A percentile compares a stretch with the other conserved stretches of the same genome.
Evolutionary conservation across 257 asterid species (phyloP).

Genomic region (Sherardia arvensis): DNA sequence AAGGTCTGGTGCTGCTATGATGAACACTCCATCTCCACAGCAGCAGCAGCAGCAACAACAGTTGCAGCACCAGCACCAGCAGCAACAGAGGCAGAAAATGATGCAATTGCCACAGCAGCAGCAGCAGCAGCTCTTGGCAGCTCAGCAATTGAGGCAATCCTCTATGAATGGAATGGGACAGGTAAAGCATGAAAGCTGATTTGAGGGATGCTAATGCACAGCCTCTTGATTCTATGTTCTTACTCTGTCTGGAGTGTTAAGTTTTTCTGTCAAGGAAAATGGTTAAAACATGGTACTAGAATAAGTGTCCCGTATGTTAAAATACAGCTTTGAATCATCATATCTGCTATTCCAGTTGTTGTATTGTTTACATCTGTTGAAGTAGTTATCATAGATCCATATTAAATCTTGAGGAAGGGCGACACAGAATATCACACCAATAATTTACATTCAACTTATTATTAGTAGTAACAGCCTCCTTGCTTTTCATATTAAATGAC

Average conservation of each 20-base stretch:
- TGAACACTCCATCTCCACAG: conserved; percentile 98
- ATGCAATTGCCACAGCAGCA: conserved; percentile 70
- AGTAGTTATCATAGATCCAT: background rate
- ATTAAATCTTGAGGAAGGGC: background rate
- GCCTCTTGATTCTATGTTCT: background rate
- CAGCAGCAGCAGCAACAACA: conserved; percentile 62
- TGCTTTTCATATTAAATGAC: background rate
- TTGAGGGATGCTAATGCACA: background rate
- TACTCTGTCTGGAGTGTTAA: background rate
- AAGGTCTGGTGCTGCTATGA: conserved; percentile 72
- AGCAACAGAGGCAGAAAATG: conserved; percentile 75
- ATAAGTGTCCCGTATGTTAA: background rate
- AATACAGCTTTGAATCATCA: background rate
- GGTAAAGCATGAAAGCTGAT: conserved; percentile 30
- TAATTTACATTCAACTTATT: too few species aligned
- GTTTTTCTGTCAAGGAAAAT: background rate
- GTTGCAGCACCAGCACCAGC: conserved; percentile 31
- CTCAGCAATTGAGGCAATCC: conserved; percentile 76
- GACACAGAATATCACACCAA: too few species aligned
- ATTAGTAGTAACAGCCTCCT: background rate
- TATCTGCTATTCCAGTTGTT: background rate
- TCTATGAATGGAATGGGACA: conserved; percentile 78
- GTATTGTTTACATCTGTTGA: background rate
- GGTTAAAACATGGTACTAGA: background rate
- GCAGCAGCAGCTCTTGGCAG: conserved; percentile 77